Evolutionary conservation across 768 basidiomycete species (phyloP), one percentile per base, ranked within the genome.

Genomic region (Collybiopsis confluens): DNA sequence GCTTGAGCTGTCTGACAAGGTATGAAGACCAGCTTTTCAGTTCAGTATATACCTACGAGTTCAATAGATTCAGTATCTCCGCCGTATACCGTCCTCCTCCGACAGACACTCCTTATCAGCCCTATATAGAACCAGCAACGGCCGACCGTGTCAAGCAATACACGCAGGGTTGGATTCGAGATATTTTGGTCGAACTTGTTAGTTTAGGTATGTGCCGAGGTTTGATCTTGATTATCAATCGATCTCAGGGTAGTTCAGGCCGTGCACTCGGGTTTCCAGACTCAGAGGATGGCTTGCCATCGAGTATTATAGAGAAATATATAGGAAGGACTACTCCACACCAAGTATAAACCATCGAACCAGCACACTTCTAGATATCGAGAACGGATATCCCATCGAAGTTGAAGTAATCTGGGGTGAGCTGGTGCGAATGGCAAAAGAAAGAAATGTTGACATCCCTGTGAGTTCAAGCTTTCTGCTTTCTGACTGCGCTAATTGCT

Each of bases 361-460:
- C 10, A 50, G 48, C 36, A 27, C 36, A n/a, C 48, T 50, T 18
- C 35, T 50, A 1, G 48, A 50, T 40, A 46, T 35, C 36, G 36
- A 36, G 18, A 50, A 50, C 6, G 48, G 48, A 23, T 36, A 70
- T 48, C 82, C 85, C 35, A 77, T 86, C 56, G 86, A 88, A 66
- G 78, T 88, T 1, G 85, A 87, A 62, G 82, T 77, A 13, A 81
- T 87, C 41, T 55, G 86, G 4, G 85, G 86, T 0, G 77, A 83
- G 54, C 75, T 85, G 2, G 78, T 85, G 23, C 65, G 79, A 38
- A 68, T 81, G 68, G 83, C 78, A 0, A 70, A 66, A 58, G 68
- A 71, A 47, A 61, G 64, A 23, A 68, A 69, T 7, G 73, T 84
- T 3, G 63, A 71, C 9, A 63, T 81, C 3, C 35, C 48, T 36